Percentiles rank a stretch among this genome's conserved stretches.
These are phyloP conservation scores for Penicillium sp. DNA, from an alignment of 2,329 filamentous ascomycete species.

Conservation along the genomic window DNA sequence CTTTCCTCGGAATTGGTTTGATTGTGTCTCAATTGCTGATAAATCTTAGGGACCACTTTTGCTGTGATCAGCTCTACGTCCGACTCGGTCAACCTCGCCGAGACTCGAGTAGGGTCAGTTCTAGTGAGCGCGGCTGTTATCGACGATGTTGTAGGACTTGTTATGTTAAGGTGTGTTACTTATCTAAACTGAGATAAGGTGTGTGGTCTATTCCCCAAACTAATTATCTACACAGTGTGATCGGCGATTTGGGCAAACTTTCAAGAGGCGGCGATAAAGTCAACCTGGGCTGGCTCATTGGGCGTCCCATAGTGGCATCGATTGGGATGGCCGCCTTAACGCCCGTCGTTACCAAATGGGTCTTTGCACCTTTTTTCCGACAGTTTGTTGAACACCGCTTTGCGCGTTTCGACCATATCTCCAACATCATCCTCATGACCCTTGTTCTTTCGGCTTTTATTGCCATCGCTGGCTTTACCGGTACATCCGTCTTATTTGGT, in stretches of 20 bases:
- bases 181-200: background rate
- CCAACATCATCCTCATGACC: slow-evolving; percentile 38
- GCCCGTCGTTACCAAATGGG: slow-evolving; percentile 39
- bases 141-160: slow-evolving; percentile 48
- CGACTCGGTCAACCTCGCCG: slow-evolving; percentile 41
- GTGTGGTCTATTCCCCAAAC: background rate
- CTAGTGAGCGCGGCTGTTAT: slow-evolving; percentile 50
- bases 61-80: slow-evolving; percentile 32
- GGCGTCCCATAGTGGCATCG: slow-evolving; percentile 42
- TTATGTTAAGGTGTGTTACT: slow-evolving; percentile 32
- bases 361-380: slow-evolving; percentile 41
- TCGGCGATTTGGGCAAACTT: slow-evolving; percentile 30
- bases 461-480: slow-evolving; percentile 36
- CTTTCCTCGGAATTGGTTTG: background rate
- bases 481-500: slow-evolving; percentile 42
- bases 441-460: slow-evolving; percentile 35
- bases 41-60: slow-evolving; percentile 29
- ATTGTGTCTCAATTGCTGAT: slow-evolving; percentile 4
- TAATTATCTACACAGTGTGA: slow-evolving; percentile 28
- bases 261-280: slow-evolving; percentile 15
- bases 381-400: slow-evolving; percentile 36
- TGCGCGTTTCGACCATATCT: slow-evolving; percentile 34
- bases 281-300: slow-evolving; percentile 41
- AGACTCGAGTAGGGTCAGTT: slow-evolving; percentile 47
- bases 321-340: slow-evolving; percentile 37